These are phyloP conservation scores for Hirsutella rhossiliensis DNA, from an alignment of 2,329 filamentous ascomycete species.

Conservation along the genomic window DNA sequence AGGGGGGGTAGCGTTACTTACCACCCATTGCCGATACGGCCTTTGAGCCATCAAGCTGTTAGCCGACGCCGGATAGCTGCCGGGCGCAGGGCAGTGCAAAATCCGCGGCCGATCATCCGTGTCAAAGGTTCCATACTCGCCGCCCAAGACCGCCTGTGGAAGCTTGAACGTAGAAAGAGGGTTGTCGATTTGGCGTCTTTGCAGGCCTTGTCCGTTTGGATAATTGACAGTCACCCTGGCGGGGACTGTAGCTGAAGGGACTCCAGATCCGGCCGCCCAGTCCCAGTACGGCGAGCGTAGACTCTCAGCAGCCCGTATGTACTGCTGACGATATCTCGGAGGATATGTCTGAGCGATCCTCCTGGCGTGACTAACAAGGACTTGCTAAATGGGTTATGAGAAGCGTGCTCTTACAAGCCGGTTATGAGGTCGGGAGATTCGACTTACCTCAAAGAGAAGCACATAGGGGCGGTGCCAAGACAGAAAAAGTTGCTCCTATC, in stretches of 20 bases:
- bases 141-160: conserved; percentile 23
- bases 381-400: conserved; percentile 23
- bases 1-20: conserved; percentile 12
- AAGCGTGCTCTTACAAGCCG: not conserved
- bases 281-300: conserved; percentile 43
- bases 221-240: conserved; percentile 22
- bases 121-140: conserved; percentile 24
- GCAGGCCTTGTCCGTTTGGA: conserved; percentile 14
- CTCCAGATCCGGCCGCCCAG: conserved; percentile 29
- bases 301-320: conserved; percentile 30
- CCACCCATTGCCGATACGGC: conserved; percentile 27
- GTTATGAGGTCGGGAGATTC: too few relatives aligned
- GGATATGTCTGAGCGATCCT: conserved; percentile 33
- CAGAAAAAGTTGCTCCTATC: conserved; percentile 31
- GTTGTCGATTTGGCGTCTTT: conserved; percentile 28
- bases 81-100: conserved; percentile 23
- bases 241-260: conserved; percentile 27
- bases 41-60: conserved; percentile 19
- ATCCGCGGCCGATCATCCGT: conserved; percentile 20
- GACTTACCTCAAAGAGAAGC: conserved; percentile 37
- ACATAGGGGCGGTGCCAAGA: conserved; percentile 48
- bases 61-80: conserved; percentile 26
- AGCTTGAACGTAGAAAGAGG: conserved; percentile 41
- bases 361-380: conserved; percentile 32
- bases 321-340: conserved; percentile 18